Conservation (phyloP, 164 flowering plant genomes). For the Aristolochia fimbriata region DNA sequence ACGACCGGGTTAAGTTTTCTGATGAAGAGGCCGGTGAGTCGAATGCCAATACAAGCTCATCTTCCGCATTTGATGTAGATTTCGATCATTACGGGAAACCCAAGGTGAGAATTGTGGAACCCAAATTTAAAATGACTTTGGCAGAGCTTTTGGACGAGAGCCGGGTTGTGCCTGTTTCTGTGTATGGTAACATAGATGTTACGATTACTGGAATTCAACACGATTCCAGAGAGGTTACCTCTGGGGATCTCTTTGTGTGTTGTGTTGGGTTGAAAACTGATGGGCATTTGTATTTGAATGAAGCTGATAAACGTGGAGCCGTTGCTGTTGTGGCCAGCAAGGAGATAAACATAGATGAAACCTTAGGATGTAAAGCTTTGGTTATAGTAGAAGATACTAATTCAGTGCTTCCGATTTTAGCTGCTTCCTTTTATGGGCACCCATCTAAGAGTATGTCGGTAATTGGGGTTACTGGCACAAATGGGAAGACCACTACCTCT, state of each 20-base stretch:
- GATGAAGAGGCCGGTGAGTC: slow-evolving; percentile 25
- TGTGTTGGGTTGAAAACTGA: slow-evolving; percentile 73
- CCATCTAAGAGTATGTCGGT: slow-evolving; percentile 83
- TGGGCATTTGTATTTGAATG: slow-evolving; percentile 72
- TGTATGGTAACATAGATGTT: slow-evolving; percentile 75
- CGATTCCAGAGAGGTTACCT: slow-evolving; percentile 70
- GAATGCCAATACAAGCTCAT: neutral
- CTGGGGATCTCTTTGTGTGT: slow-evolving; percentile 90
- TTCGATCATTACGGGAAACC: slow-evolving; percentile 48
- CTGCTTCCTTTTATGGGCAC: slow-evolving; percentile 64
- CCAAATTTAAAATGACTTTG: slow-evolving; percentile 70
- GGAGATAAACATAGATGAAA: slow-evolving; percentile 79
- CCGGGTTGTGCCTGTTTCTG: slow-evolving; percentile 74
- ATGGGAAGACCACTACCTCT: slow-evolving; percentile 74
- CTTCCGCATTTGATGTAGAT: slow-evolving; percentile 60
- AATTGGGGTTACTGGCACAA: slow-evolving; percentile 85
- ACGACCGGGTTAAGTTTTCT: slow-evolving; percentile 11
- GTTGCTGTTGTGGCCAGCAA: slow-evolving; percentile 94
- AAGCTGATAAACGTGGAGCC: slow-evolving; percentile 98
- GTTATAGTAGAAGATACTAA: slow-evolving; percentile 89
- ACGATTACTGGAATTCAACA: slow-evolving; percentile 83
- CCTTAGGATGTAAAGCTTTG: slow-evolving; percentile 82
- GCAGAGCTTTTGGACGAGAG: slow-evolving; percentile 97
- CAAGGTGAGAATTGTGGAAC: slow-evolving; percentile 68
- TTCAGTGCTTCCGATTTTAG: slow-evolving; percentile 62